Evolutionary conservation across 257 asterid species (phyloP), one percentile per base, ranked within the genome.

Genomic region (Solanum chilense): DNA sequence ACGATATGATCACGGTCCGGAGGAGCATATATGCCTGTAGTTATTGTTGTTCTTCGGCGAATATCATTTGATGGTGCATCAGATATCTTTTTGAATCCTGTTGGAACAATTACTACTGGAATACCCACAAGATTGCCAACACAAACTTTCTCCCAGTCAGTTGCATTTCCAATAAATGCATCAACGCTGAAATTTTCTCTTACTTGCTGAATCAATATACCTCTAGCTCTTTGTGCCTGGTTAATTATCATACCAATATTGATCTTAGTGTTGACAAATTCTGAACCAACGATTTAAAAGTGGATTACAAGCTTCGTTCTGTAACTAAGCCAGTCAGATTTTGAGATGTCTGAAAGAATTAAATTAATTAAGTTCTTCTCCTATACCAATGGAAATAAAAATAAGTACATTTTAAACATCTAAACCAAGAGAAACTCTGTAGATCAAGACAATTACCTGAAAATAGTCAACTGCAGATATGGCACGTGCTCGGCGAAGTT

Each of bases 151-250:
- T 97, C 99, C 99, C 99, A 95, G 78, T 95, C 98, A 0, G 98
- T 97, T 47, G 91, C 97, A 70, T 95, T 97, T 85, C 99, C 99
- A 42, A 97, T 89, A 84, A 97, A 95, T 29, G 99, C 99, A 74
- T 95, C 95, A 5, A 97, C 98, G 73, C 85, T 93, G 92, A 95
- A 94, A 86, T 37, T 90, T 29, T 92, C 96, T 45, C 89, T 91
- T 42, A 95, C 97, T 91, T 97, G 98, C 21, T 89, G 91, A 25
- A 95, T 94, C 37, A 97, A 93, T 84, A 92, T 93, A 62, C 98
- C 97, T 77, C 99, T 91, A 62, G 99, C 96, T 88, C 99, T 88
- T 76, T 95, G 99, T 84, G 99, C 97, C 98, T 97, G 93, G 11
- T 4, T 23, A 64, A 70, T 5, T 83, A 44, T 15, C 85, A 49